phyloP scores from a whole-genome alignment of 352 stramenopile genomes.

The Phytophthora sp. region DNA sequence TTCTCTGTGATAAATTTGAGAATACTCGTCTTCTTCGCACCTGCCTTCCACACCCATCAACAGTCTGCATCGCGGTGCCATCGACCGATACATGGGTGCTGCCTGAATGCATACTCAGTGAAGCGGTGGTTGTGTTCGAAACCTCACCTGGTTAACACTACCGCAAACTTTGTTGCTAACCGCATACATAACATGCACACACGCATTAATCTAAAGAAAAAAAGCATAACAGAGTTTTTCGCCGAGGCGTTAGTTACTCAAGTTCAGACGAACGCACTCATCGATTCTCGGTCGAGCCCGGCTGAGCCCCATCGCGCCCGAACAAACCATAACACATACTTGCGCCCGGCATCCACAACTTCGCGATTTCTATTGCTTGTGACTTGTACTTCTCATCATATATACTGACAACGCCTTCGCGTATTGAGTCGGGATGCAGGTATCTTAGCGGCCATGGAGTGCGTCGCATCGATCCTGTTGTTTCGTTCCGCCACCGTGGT shows the following conservation, averaged over 20 bases:
- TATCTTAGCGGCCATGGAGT: constrained; percentile 1
- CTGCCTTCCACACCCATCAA: background rate
- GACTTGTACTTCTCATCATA: background rate
- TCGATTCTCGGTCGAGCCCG: no score
- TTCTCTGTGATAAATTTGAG: background rate
- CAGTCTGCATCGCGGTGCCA: background rate
- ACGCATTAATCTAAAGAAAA: background rate
- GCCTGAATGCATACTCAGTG: background rate
- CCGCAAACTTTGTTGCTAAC: background rate
- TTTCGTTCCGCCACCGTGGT: background rate
- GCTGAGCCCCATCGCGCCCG: background rate
- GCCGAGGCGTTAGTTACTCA: background rate
- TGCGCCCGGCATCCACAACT: background rate
- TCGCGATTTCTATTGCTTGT: background rate
- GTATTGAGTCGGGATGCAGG: background rate
- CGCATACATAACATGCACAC: background rate
- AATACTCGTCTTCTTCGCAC: background rate
- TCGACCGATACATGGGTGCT: background rate
- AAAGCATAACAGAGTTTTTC: background rate
- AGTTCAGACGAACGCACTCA: no score
- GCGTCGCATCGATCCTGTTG: background rate
- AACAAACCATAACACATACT: background rate
- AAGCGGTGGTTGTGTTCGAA: background rate
- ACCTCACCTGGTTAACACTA: background rate
- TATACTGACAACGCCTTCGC: background rate